Evolutionary conservation across 768 basidiomycete species (phyloP), one percentile per base, ranked within the genome.

Genomic region (Aureoboletus auriporus): DNA sequence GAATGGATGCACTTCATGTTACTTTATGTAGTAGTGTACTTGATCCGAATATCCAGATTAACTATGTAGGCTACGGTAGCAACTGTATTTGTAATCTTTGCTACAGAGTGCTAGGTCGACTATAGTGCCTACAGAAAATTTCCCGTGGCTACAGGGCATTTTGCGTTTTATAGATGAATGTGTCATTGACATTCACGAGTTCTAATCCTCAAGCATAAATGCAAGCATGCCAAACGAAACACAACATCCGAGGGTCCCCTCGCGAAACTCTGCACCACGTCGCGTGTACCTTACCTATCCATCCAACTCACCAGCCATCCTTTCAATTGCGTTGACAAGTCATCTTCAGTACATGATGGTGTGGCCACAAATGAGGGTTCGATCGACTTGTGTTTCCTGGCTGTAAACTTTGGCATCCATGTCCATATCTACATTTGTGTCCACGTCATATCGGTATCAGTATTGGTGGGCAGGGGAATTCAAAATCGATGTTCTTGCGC

Each of bases 201-300:
- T 86, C 87, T 87, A 90, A 60, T 89, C 88, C 46, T 90, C 85
- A 49, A 92, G 69, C 36, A 78, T 72, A 63, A 92, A 91, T 8
- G 86, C 84, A 42, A 91, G 69, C 29, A 87, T 74, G 1, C 79
- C 83, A 60, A 88, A 90, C 1, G 82, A 71, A 27, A 64, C 11
- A 82, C 79, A 26, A 74, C 78, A 44, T 83, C 82, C 14, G 74
- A 74, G n/a, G 70, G 63, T 1, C 83, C 81, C 35, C 77, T 77
- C 11, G 83, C 83, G 17, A 89, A 68, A 55, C 71, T 80, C 62
- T 91, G 83, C 79, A 0, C 84, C 84, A 27, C 85, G 70, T 37
- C 84, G 67, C 6, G 89, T 59, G 61, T 87, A 86, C 34, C 82
- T 70, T 20, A 90, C 83, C 30, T 89, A 67, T 17, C 80, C 79